phyloP scores from a whole-genome alignment of 2,329 filamentous ascomycete species.

The Bipolaris bicolor region DNA sequence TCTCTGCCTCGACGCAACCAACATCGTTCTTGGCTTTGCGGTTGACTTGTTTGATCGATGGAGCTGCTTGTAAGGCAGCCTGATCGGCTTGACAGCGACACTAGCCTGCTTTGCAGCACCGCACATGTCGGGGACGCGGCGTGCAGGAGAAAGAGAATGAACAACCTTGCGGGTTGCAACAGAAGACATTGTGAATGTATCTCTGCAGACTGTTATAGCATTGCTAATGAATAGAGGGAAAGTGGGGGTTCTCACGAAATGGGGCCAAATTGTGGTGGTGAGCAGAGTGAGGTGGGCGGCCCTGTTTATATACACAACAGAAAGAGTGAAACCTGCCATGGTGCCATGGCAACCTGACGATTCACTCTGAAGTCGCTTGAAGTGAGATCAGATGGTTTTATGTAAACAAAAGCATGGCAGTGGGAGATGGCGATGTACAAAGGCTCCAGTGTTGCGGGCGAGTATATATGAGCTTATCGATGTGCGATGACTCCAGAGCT shows the following conservation, averaged over 20 bases:
- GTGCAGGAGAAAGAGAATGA: slow-evolving; percentile 2
- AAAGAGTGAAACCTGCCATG: neutral
- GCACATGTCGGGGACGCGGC: slow-evolving; percentile 8
- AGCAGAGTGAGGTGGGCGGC: neutral
- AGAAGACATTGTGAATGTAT: neutral
- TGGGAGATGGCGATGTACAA: neutral
- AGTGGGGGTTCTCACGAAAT: neutral
- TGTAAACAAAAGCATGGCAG: neutral
- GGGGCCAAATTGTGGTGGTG: neutral
- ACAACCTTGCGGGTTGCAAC: neutral
- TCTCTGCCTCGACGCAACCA: neutral
- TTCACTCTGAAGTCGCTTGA: neutral
- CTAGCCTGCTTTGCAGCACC: slow-evolving; percentile 4
- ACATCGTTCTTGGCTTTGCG: neutral
- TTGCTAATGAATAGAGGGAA: neutral
- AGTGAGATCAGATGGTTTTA: neutral
- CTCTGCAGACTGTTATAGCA: neutral
- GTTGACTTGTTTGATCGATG: slow-evolving; percentile 1
- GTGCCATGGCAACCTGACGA: neutral
- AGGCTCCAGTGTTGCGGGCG: neutral
- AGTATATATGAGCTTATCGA: too few relatives aligned
- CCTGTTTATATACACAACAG: neutral
- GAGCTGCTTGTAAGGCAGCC: slow-evolving; percentile 9
- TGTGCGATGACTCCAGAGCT: too few relatives aligned
- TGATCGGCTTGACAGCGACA: slow-evolving; percentile 5